Base-by-base conservation (phyloP, 176 grass and related monocot species). In the Cocos nucifera region DNA sequence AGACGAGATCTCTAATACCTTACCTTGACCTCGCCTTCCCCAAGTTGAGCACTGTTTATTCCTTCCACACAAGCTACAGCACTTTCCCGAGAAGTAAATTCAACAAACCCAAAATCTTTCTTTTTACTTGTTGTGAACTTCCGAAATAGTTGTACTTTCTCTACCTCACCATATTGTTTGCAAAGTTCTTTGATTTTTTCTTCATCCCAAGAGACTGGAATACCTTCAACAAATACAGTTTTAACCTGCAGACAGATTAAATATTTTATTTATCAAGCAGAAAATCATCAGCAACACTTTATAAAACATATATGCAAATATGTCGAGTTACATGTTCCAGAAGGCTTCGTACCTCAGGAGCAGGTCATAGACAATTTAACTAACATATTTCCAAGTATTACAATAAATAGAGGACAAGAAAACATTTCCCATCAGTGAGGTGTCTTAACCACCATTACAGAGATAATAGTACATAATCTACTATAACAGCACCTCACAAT, bases 1-100 rank as follows among this genome's bases (percentile, higher is more conserved):
- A 14, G 35, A 44, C 0, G 6, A 44, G 8, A 44, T 44, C 8
- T 44, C 35, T 14, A 44, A 44, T 14, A 14, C 35, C 35, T 44
- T 95, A 89, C 86, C 86, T 84, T 89, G 61, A 71, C 56, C 49
- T 86, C 77, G 19, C 65, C 79, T 72, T 65, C 82, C 16, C 56
- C 71, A 71, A 81, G 54, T 16, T 83, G 73, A 17, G 76, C 66
- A 71, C 64, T 78, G 49, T 78, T 95, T 71, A 89, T 63, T 69
- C 86, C 90, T 77, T 81, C 86, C 6, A 95, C 74, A 71, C 90
- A 95, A 78, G 64, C 73, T 66, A 95, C 55, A 52, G 82, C 90
- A 74, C 67, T 81, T 49, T 89, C 84, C 57, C 79, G 75, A 7
- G 74, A 86, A 73, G 69, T 72, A 77, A 89, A 95, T 78, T 84